Conservation (phyloP, 208 protist genomes). For the Leishmania arabica region DNA sequence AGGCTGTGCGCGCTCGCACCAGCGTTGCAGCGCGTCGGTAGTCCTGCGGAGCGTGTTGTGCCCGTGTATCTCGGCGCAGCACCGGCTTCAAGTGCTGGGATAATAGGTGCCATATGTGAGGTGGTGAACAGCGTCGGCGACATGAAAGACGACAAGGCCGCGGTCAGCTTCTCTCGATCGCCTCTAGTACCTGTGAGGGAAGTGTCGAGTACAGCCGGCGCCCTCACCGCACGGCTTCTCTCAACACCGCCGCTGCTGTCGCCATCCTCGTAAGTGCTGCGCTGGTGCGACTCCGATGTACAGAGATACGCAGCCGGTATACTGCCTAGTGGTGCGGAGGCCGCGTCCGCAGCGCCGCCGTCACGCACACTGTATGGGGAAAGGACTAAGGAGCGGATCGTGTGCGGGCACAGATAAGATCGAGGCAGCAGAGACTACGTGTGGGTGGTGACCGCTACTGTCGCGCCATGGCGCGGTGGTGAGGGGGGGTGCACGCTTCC, state of each 20-base stretch:
- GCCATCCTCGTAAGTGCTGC: neutral
- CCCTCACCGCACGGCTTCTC: neutral
- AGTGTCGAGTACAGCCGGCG: neutral
- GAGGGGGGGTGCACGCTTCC: neutral
- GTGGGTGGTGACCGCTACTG: neutral
- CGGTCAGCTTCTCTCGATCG: neutral
- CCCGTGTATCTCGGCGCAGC: neutral
- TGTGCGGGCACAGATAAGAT: neutral
- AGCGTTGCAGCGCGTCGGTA: neutral
- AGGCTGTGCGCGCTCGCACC: neutral
- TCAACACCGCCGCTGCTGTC: neutral
- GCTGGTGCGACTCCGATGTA: neutral
- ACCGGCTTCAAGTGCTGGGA: neutral
- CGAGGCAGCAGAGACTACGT: neutral
- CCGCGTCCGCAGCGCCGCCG: neutral
- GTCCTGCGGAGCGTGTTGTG: neutral
- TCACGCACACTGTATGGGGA: neutral
- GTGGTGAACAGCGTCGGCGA: neutral
- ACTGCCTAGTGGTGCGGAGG: neutral
- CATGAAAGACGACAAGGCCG: neutral
- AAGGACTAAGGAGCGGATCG: neutral
- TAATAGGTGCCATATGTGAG: neutral
- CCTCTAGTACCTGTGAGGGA: neutral
- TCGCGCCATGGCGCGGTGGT: neutral
- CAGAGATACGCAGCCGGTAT: neutral